Percentiles rank a stretch among this genome's conserved stretches.
Conservation (phyloP, 768 basidiomycete species). For the Tulasnella sp. region DNA sequence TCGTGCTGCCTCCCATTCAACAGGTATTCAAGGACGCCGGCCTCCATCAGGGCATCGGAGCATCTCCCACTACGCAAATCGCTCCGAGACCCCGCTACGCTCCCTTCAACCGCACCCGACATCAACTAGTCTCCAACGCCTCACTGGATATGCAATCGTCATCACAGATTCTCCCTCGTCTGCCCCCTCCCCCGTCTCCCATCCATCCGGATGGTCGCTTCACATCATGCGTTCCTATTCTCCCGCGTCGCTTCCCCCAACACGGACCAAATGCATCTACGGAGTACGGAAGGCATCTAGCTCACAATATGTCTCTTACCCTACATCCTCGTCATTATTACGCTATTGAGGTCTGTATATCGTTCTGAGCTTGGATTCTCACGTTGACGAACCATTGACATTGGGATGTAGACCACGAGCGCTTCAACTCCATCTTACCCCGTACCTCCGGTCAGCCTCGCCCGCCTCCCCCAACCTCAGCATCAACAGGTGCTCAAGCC, state of each 20-base stretch:
- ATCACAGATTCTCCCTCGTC: background rate
- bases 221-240: background rate
- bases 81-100: background rate
- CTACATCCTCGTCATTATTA: background rate
- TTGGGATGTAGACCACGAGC: background rate
- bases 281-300: too few species aligned
- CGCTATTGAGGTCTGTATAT: background rate
- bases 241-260: background rate
- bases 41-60: background rate
- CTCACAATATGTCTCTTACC: background rate
- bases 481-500: background rate
- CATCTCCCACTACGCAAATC: background rate
- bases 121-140: background rate
- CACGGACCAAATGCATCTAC: background rate
- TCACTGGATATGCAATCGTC: background rate
- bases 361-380: background rate
- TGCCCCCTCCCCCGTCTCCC: background rate
- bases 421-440: background rate
- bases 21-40: background rate
- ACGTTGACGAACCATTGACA: background rate
- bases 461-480: background rate
- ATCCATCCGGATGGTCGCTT: background rate
- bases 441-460: background rate
- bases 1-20: background rate
- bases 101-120: background rate